phyloP scores from a whole-genome alignment of 768 basidiomycete genomes.

The Termitomyces sp. region DNA sequence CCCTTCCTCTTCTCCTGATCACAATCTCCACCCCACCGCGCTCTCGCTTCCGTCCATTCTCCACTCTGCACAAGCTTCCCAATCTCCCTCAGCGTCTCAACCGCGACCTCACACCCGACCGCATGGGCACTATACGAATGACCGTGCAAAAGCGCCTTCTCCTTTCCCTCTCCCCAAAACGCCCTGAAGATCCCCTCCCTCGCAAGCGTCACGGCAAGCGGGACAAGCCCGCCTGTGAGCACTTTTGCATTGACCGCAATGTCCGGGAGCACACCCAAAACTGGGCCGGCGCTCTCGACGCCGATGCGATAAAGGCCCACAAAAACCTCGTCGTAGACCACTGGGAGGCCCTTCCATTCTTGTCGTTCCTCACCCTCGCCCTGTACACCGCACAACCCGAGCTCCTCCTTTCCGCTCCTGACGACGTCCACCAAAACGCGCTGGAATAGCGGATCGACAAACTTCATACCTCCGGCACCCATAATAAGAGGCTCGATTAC shows the following conservation, averaged over 20 bases:
- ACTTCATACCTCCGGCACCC: conserved; percentile 96
- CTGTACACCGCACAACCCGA: conserved; percentile 2
- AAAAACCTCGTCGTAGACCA: conserved; percentile 97
- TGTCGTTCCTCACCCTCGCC: neutral
- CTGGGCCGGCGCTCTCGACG: conserved; percentile 51
- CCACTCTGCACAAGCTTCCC: conserved; percentile 43
- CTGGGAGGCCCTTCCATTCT: conserved; percentile 69
- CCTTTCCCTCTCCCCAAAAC: conserved; percentile 71
- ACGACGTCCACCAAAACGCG: conserved; percentile 79
- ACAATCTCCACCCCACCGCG: conserved; percentile 50
- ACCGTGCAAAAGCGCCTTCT: conserved; percentile 86
- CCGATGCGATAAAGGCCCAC: conserved; percentile 89
- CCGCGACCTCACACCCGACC: conserved; percentile 88
- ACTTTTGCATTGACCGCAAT: conserved; percentile 92
- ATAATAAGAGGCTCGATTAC: conserved; percentile 90
- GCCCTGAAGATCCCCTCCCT: conserved; percentile 74
- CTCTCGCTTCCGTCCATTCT: conserved; percentile 55
- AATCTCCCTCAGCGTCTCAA: conserved; percentile 66
- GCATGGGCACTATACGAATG: conserved; percentile 96
- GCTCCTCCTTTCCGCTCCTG: conserved; percentile 27
- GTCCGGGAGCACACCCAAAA: conserved; percentile 77
- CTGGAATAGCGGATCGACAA: conserved; percentile 96
- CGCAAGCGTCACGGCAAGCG: conserved; percentile 82
- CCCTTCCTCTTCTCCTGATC: neutral
- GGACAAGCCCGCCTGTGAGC: conserved; percentile 88